Evolutionary conservation across 2,329 filamentous ascomycete species (phyloP), one percentile per base, ranked within the genome.

Genomic region (Zalaria sp.): DNA sequence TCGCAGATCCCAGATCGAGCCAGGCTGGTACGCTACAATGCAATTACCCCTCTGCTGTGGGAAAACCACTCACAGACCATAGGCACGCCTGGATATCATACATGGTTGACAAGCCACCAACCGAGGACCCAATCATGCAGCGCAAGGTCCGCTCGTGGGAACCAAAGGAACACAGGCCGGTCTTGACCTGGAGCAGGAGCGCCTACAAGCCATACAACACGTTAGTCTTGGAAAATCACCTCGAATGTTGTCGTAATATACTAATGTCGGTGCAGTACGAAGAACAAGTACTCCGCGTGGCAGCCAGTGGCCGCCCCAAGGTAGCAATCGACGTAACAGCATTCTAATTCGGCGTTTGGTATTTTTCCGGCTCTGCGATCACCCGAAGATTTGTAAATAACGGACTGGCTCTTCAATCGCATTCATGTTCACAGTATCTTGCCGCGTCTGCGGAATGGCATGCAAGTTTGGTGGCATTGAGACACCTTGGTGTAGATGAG

Each of bases 31-130:
- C 26, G 54, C 38, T 18, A 37, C 7, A 5, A 9, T 3, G 26
- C 10, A 27, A 40, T 4, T 6, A 9, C 7, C 4, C 11, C 10
- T 35, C 10, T 29, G 8, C 29, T 2, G 11, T 25, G 27, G 32
- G 25, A 26, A 8, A 5, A 26, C 43, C 27, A 49, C 43, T 37
- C 27, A 37, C 18, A 18, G 27, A 53, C 45, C 29, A 31, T 46
- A 77, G 75, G 91, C 91, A 96, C 67, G 86, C 84, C 27, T 98
- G 91, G 91, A 87, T 98, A 53, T 86, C 86, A 51, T 96, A 98
- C 67, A 69, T 79, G 66, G 80, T 94, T 55, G 87, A 96, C 64
- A 83, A 83, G 64, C 79, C 89, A 32, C 91, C 91, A 2, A 75
- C 71, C 32, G 65, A 81, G 56, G 91, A 98, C 60, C 68, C 79